These are phyloP conservation scores for Kwoniella europaea DNA, from an alignment of 768 basidiomycete species.

Conservation along the genomic window DNA sequence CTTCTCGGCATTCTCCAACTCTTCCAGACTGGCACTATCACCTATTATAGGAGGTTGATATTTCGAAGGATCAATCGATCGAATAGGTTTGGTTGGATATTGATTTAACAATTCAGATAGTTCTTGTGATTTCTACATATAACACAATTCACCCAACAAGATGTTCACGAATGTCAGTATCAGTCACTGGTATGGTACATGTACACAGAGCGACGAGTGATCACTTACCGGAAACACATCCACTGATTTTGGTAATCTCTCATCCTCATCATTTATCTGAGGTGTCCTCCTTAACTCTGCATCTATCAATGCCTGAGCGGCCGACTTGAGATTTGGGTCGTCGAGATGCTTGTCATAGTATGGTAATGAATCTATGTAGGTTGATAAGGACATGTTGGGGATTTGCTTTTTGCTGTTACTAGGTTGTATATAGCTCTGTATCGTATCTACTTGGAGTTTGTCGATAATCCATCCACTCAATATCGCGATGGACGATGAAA, in stretches of 20 bases:
- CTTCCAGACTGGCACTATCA: constrained; percentile 36
- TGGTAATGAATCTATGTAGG: constrained; percentile 78
- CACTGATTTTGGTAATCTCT: constrained; percentile 47
- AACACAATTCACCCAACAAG: not conserved
- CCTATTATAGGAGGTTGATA: constrained; percentile 33
- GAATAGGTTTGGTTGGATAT: constrained; percentile 40
- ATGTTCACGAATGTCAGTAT: too few relatives aligned
- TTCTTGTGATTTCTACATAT: constrained; percentile 44
- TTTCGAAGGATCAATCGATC: constrained; percentile 52
- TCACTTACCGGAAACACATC: constrained; percentile 51
- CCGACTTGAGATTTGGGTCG: constrained; percentile 60
- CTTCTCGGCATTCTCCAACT: constrained; percentile 46
- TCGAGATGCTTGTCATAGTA: constrained; percentile 95
- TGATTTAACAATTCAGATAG: constrained; percentile 39
- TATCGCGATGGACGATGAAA: not conserved
- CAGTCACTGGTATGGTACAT: not conserved
- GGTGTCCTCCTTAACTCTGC: constrained; percentile 49
- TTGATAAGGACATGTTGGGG: constrained; percentile 36
- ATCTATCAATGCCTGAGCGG: constrained; percentile 51
- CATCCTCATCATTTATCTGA: constrained; percentile 41
- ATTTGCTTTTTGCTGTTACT: not conserved
- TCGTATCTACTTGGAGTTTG: not conserved
- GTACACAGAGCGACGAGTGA: not conserved
- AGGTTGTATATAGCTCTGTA: not conserved
- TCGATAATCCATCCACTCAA: not conserved